Percentiles rank a stretch among this genome's conserved stretches.
Evolutionary conservation across 805 yeast species (phyloP).

Genomic region (Kazachstania taianensis): DNA sequence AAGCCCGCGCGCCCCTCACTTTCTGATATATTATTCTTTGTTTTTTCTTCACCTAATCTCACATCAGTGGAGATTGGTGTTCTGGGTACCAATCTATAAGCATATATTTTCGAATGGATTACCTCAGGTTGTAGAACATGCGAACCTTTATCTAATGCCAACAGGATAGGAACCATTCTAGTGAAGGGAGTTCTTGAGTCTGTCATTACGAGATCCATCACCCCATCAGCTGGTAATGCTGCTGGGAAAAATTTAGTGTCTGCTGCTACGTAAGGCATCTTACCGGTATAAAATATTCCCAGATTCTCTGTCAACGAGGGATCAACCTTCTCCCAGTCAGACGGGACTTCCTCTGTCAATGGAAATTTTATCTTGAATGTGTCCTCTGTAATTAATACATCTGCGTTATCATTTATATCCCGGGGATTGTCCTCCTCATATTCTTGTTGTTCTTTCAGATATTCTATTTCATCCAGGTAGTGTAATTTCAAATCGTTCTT

Average conservation of each 20-base stretch:
- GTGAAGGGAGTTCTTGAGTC: constrained; percentile 53
- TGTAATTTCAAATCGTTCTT: constrained; percentile 42
- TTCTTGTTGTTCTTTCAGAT: background rate
- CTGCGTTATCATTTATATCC: background rate
- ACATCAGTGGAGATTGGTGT: background rate
- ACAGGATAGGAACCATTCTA: constrained; percentile 46
- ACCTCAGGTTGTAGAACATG: constrained; percentile 65
- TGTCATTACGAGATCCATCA: constrained; percentile 70
- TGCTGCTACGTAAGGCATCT: constrained; percentile 81
- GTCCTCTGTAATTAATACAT: constrained; percentile 29
- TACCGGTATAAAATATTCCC: constrained; percentile 77
- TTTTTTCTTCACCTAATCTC: constrained; percentile 4
- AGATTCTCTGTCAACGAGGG: constrained; percentile 40
- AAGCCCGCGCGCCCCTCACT: constrained; percentile 26
- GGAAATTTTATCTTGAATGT: constrained; percentile 36
- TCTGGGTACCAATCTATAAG: constrained; percentile 65
- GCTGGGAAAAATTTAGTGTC: constrained; percentile 89
- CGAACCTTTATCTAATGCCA: constrained; percentile 59
- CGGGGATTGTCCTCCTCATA: background rate
- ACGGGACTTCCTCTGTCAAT: constrained; percentile 40
- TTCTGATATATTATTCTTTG: constrained; percentile 30
- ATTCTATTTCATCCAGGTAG: constrained; percentile 31
- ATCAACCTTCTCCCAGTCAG: constrained; percentile 58
- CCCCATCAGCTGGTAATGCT: constrained; percentile 80
- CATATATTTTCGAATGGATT: constrained; percentile 64